Base-by-base conservation (phyloP, 352 stramenopile species). In the Plasmopara muralis region DNA sequence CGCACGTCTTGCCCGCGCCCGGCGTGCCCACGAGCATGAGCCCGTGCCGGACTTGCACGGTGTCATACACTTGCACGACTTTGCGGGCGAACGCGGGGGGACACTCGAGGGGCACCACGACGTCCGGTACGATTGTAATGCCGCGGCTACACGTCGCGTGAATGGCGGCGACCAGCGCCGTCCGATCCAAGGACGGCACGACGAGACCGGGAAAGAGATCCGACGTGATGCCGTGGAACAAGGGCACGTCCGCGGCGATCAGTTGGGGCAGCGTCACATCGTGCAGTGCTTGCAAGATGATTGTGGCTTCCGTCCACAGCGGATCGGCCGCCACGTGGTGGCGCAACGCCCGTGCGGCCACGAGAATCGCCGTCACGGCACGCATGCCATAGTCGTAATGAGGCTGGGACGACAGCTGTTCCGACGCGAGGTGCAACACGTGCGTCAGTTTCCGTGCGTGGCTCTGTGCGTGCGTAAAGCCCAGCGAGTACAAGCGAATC, bases 301-400 rank as follows among this genome's bases (percentile, higher is more conserved):
- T 90, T 61, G 95, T 97, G 53, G 92, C 83, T 65, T 97, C 89
- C 0, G 76, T 89, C 83, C 83, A 93, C 44, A 83, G 88, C 15
- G 80, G 77, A 42, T 97, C 81, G 16, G 96, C 81, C 3, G 80
- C 85, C 0, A 97, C 68, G n/a, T 93, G 73, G 37, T 97, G 85
- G 0, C 90, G 75, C 30, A 98, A 61, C 14, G 91, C 92, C 20
- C 93, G 90, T n/a, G 87, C 87, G 0, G 92, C 93, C 8, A 97
- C 85, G 14, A 98, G 77, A 50, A 98, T 96, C 15, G 93, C 97
- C 57, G 97, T 97, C 2, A 98, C 90, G 6, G 94, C 93, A 31
- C 93, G 79, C 89, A 98, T 98, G 31, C 93, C 93, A 58, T 97
- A 98, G 68, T 98, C 93, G 55, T 98, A 98, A 63, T 98, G 93